Base-by-base conservation (phyloP, 164 flowering plant genomes). In the Platanus orientalis region DNA sequence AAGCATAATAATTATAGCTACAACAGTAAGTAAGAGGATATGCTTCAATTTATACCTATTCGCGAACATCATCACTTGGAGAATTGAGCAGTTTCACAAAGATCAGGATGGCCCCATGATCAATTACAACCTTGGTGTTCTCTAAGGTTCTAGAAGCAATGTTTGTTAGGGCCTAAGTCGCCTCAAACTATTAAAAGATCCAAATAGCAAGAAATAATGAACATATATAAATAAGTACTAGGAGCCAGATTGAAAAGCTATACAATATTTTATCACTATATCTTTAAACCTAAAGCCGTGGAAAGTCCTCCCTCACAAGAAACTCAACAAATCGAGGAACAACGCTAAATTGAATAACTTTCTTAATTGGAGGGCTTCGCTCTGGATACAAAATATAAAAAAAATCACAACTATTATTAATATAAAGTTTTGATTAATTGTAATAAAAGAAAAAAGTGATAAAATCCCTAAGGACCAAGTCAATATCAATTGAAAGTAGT, bases 161-260 rank as follows among this genome's bases (percentile, higher is more conserved):
- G 66, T 87, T 82, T 56, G 89, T 83, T 51, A 87, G 88, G 10
- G 92, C 89, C 93, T 88, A 86, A 64, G 92, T 90, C 47, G 90
- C 96, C 74, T 89, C 96, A 76, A 86, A 83, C 96, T 88, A 69
- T 4, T 67, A 20, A 63, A 58, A n/a, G n/a, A n/a, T n/a, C n/a
- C n/a, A n/a, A n/a, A n/a, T n/a, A n/a, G n/a, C n/a, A n/a, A n/a
- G n/a, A n/a, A n/a, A n/a, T n/a, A 54, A 47, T 5, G 21, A 4
- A 62, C 53, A 1, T 42, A 58, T 17, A 39, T 26, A 39, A 20
- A 36, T 36, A 36, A 36, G 9, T 7, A 36, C 42, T 36, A 36
- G 12, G 1, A 36, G 9, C 1, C 42, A 36, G 9, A 7, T 36
- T 36, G 12, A 14, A 36, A 36, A 36, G 1, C 13, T 36, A 7